Conservation (phyloP, 2,329 filamentous ascomycete species). For the Plectosphaerella sp. region DNA sequence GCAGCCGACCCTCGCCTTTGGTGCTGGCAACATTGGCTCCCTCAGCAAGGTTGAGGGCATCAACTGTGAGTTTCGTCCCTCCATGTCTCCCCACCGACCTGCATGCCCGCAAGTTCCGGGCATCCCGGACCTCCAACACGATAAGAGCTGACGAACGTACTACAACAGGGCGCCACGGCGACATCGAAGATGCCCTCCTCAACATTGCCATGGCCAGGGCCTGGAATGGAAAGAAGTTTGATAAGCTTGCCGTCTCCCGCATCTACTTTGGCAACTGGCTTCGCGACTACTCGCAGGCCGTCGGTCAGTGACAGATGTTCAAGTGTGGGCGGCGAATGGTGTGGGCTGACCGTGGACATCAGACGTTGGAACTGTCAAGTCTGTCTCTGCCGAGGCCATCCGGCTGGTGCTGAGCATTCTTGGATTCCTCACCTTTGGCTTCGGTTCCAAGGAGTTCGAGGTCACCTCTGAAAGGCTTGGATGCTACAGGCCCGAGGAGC, state of each 20-base stretch:
- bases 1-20: slow-evolving; percentile 70
- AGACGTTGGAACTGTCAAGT: slow-evolving; percentile 87
- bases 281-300: slow-evolving; percentile 86
- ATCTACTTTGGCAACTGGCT: slow-evolving; percentile 92
- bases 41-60: slow-evolving; percentile 77
- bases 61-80: slow-evolving; percentile 57
- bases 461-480: slow-evolving; percentile 75
- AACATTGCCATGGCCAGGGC: slow-evolving; percentile 56
- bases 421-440: slow-evolving; percentile 85
- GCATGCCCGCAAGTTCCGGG: neutral
- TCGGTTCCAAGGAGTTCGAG: slow-evolving; percentile 79
- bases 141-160: too few species aligned
- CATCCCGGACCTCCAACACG: neutral
- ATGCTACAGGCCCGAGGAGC: slow-evolving; percentile 77
- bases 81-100: neutral
- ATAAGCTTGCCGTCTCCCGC: slow-evolving; percentile 80
- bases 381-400: slow-evolving; percentile 86
- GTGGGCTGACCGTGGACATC: neutral
- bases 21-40: slow-evolving; percentile 83
- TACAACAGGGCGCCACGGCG: slow-evolving; percentile 69
- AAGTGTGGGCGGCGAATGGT: neutral
- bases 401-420: slow-evolving; percentile 84
- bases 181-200: slow-evolving; percentile 88
- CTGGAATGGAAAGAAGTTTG: slow-evolving; percentile 70
- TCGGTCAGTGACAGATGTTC: slow-evolving; percentile 29